phyloP scores from a whole-genome alignment of 768 basidiomycete species.

The Xerocomellus dryophilus region DNA sequence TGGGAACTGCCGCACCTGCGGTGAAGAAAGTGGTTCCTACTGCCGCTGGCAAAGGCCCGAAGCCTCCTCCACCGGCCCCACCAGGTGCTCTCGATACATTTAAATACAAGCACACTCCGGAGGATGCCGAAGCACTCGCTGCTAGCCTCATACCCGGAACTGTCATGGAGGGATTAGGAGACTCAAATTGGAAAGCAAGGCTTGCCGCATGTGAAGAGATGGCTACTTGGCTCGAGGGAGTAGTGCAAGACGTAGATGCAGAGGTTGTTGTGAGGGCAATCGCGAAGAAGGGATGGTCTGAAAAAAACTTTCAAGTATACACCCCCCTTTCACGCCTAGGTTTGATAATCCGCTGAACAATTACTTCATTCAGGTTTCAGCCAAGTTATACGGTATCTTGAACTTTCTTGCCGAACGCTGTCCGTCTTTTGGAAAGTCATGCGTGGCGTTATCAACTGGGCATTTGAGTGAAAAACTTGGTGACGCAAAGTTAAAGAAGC shows the following conservation, averaged over 20 bases:
- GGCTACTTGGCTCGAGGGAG: slow-evolving; percentile 74
- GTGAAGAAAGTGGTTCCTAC: slow-evolving; percentile 46
- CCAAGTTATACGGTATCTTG: slow-evolving; percentile 83
- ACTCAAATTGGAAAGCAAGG: slow-evolving; percentile 91
- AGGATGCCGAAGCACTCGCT: slow-evolving; percentile 85
- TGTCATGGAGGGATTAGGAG: slow-evolving; percentile 70
- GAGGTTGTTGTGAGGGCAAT: slow-evolving; percentile 87
- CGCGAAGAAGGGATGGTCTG: slow-evolving; percentile 93
- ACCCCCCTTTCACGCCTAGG: slow-evolving; percentile 4
- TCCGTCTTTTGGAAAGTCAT: slow-evolving; percentile 82
- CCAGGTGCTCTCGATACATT: slow-evolving; percentile 70
- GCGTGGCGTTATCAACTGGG: slow-evolving; percentile 73
- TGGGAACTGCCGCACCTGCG: slow-evolving; percentile 30
- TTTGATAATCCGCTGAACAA: slow-evolving; percentile 9
- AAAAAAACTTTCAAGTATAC: slow-evolving; percentile 94
- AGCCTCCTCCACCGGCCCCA: slow-evolving; percentile 46
- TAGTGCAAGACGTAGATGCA: slow-evolving; percentile 66
- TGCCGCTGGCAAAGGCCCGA: slow-evolving; percentile 42
- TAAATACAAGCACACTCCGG: slow-evolving; percentile 87
- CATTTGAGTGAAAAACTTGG: slow-evolving; percentile 93
- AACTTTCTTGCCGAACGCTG: slow-evolving; percentile 68
- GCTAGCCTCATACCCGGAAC: slow-evolving; percentile 67
- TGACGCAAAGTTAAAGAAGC: slow-evolving; percentile 95
- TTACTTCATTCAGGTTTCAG: slow-evolving; percentile 63
- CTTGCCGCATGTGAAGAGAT: slow-evolving; percentile 86